Base-by-base conservation (phyloP, 331 rosid genomes). In the Rhamnella rubrinervis region DNA sequence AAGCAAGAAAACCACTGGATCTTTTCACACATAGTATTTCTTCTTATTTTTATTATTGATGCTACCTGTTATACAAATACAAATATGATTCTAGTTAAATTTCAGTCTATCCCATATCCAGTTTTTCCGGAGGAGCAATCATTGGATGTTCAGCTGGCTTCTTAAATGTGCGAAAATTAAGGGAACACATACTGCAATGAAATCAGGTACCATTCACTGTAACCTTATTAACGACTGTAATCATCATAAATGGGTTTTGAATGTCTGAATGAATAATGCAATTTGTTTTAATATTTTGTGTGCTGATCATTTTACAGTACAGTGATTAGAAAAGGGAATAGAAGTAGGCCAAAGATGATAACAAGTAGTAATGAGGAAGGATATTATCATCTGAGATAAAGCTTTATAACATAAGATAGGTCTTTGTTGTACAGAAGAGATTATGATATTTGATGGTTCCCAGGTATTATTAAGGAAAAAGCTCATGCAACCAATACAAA, bases 101-200 rank as follows among this genome's bases (percentile, higher is more conserved):
- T 93, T 85, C 98, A 93, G 98, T 93, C 97, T 79, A 82, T 93
- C 85, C 97, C 98, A 65, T 93, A 93, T 87, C 98, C 98, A 83
- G 98, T 87, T 87, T 93, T 93, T 75, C 96, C 98, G 51, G 97
- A 75, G 98, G 98, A 79, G 98, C 92, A 55, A 71, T 91, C 63
- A 78, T 93, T 69, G 98, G 98, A 77, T 93, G 98, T 66, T 93
- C 98, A 66, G 92, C 96, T 75, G 98, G 98, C 79, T 88, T 90
- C 84, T 68, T 93, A 77, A 91, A 93, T 69, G 98, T 93, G 51
- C 97, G 17, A 93, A 93, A 83, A 93, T 93, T 59, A 93, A 93
- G 83, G 98, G 98, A 73, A 88, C 95, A 41, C 96, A 88, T 74
- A 87, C 96, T 12, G 98, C 98, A 60, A 93, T 93, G 98, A 93